phyloP scores from a whole-genome alignment of 495 filamentous ascomycete species.

The Poronia punctata region DNA sequence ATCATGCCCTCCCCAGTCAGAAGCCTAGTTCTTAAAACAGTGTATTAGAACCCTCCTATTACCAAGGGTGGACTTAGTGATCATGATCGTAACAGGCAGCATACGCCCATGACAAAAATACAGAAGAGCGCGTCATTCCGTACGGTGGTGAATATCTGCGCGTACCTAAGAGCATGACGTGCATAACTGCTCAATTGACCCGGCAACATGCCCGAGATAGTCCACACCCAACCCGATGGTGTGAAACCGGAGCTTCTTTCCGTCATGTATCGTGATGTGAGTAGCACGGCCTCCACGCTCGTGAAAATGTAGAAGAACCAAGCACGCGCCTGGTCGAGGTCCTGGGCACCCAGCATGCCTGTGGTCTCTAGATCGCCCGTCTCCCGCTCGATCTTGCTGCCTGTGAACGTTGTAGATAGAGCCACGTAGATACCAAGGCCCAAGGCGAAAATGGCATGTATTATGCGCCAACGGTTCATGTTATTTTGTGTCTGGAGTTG shows the following conservation, averaged over 20 bases:
- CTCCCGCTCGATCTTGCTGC: constrained; percentile 43
- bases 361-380: constrained; percentile 17
- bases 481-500: constrained; percentile 32
- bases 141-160: constrained; percentile 57
- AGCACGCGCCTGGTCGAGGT: constrained; percentile 17
- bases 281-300: constrained; percentile 69
- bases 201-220: constrained; percentile 54
- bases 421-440: constrained; percentile 64
- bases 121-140: constrained; percentile 59
- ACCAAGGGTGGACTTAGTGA: too few species aligned
- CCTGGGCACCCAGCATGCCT: constrained; percentile 5
- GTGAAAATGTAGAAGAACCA: constrained; percentile 69
- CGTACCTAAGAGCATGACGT: constrained; percentile 57
- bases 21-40: too few species aligned
- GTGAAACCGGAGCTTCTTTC: constrained; percentile 24
- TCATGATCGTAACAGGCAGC: constrained; percentile 56
- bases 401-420: constrained; percentile 55
- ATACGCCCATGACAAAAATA: constrained; percentile 70
- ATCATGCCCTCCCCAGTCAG: too few species aligned
- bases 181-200: constrained; percentile 49
- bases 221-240: constrained; percentile 48
- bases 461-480: constrained; percentile 60
- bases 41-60: too few species aligned
- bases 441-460: constrained; percentile 70
- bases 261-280: constrained; percentile 58